Conservation (phyloP, 108 stramenopile species). For the Thalassiosira profunda region DNA sequence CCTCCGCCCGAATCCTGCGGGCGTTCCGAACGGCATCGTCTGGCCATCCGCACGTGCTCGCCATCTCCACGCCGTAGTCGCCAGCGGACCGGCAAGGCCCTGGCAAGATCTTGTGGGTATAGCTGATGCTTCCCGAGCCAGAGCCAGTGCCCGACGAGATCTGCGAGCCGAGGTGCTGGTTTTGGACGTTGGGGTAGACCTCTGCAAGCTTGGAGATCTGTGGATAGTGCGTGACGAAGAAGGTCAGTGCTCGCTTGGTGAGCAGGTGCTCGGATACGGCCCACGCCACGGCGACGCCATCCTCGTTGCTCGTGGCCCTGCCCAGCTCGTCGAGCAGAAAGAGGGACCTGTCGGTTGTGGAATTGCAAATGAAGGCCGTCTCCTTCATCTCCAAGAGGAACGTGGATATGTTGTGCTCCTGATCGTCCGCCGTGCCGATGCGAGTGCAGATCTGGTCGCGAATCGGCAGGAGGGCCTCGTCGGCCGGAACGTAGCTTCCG, state of each 20-base stretch:
- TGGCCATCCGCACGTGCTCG: constrained; percentile 87
- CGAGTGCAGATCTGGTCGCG: constrained; percentile 83
- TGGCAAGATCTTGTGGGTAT: constrained; percentile 77
- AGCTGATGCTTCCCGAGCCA: constrained; percentile 55
- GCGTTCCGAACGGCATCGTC: constrained; percentile 54
- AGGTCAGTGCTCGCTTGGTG: constrained; percentile 78
- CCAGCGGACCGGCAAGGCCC: constrained; percentile 70
- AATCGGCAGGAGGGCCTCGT: constrained; percentile 84
- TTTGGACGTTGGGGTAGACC: constrained; percentile 79
- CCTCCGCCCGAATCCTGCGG: constrained; percentile 32
- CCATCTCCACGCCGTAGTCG: constrained; percentile 91
- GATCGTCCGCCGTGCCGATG: constrained; percentile 92
- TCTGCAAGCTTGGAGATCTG: constrained; percentile 71
- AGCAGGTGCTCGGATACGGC: constrained; percentile 82
- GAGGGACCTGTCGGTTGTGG: constrained; percentile 78
- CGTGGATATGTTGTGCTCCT: constrained; percentile 93
- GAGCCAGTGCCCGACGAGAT: constrained; percentile 32
- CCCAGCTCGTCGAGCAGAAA: constrained; percentile 97
- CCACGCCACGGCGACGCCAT: constrained; percentile 94
- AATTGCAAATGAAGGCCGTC: constrained; percentile 88
- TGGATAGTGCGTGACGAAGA: constrained; percentile 93
- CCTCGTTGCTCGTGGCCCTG: constrained; percentile 95
- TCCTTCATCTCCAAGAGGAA: constrained; percentile 97
- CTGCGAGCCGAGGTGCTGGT: constrained; percentile 75
- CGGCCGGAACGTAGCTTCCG: constrained; percentile 95